Base-by-base conservation (phyloP, 2,329 filamentous ascomycete genomes). In the Eutypa lata region DNA sequence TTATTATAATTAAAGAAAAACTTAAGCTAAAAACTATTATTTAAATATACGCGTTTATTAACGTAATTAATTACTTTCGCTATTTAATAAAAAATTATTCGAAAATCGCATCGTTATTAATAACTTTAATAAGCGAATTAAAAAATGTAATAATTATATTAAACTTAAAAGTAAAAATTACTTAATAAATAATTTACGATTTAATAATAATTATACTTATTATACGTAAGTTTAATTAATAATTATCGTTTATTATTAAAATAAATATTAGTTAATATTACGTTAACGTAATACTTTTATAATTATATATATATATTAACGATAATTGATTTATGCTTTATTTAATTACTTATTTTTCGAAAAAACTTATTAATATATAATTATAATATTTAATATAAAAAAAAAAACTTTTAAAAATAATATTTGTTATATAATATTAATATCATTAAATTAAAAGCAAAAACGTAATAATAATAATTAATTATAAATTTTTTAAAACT, bases 261-360 rank as follows among this genome's bases (percentile, higher is more conserved):
- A 14, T 35, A 8, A n/a, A n/a, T n/a, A n/a, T n/a, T n/a, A n/a
- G n/a, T n/a, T n/a, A n/a, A n/a, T n/a, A n/a, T n/a, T n/a, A 8
- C 14, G 14, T 35, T 35, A 35, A 35, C 7, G 14, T 35, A 35
- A 35, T 35, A 35, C 14, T 35, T 35, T 37, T 16, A 22, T 37
- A 48, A 35, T 48, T 48, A 48, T 48, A 37, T 48, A 11, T 48
- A 33, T 21, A 21, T 48, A 31, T 35, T 48, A 31, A 48, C n/a
- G 35, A 35, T 33, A 19, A 13, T 37, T 16, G 35, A 48, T 13
- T n/a, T 48, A 35, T 6, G 13, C 11, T 48, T 48, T 33, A 35
- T 33, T 48, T 42, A 21, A 49, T 43, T 49, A 24, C 7, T 40
- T 49, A 42, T 26, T 42, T 26, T 26, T n/a, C 42, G 40, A 49